Base-by-base conservation (phyloP, 345 rosid genomes). In the Melastoma malabathricum region DNA sequence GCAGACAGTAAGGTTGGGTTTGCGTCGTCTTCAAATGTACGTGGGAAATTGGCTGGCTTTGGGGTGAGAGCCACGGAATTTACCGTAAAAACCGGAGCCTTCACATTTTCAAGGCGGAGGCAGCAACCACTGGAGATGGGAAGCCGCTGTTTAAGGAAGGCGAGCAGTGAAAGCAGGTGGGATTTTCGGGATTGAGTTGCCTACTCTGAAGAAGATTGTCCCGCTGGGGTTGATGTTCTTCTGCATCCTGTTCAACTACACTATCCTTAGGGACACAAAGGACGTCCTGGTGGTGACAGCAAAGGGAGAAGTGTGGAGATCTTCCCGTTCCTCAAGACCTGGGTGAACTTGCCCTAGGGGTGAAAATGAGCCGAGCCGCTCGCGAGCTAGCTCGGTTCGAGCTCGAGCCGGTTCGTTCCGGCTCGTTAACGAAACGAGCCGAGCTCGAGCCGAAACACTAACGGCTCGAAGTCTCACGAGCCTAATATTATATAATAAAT, bases 201-300 rank as follows among this genome's bases (percentile, higher is more conserved):
- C 61, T 18, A 90, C 96, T 10, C 63, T 86, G 1, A 90, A 82
- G 67, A 90, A 90, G 71, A 90, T 90, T 77, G 50, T 90, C 38
- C 96, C 98, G 9, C 77, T 90, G 25, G 98, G 98, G 44, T 62
- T 90, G 1, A 86, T 90, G 96, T 90, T 90, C 77, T 90, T 90
- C 70, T 90, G 98, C 58, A 90, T 90, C 57, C 77, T 90, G 15
- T 90, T 86, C 67, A 90, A 90, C 39, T 90, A 90, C 65, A 90
- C 98, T 20, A 90, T 90, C 70, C 85, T 90, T 13, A 82, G 98
- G 58, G 98, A 90, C 54, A 90, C 98, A 0, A 90, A 90, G 61
- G 98, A 90, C 68, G 98, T 90, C 15, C 59, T 90, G 78, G 96
- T 90, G 51, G 98, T 90, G 68, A 90, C 98, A 14, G 98, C 98